A percentile compares a stretch with the other conserved stretches of the same genome.
Evolutionary conservation across 805 yeast genomes (phyloP).

Genomic region (Dipodascus geniculatus): DNA sequence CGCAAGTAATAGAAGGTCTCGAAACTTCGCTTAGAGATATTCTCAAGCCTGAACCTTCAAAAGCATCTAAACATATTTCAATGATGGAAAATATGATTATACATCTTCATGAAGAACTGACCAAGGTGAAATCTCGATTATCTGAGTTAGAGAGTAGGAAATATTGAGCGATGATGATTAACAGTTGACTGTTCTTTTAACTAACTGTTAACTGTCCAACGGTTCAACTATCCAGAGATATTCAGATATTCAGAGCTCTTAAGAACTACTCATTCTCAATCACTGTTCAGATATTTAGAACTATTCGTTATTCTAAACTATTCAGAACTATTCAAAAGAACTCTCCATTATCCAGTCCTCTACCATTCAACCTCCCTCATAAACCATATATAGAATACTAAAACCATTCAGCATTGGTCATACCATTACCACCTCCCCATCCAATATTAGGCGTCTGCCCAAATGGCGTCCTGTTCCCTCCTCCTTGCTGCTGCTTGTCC

Average conservation of each 20-base stretch:
- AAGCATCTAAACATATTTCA: neutral
- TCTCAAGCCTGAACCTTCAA: neutral
- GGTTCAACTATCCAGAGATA: no score
- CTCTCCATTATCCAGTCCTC: no score
- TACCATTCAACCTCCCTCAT: no score
- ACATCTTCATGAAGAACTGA: neutral
- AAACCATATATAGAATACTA: no score
- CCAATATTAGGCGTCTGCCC: slow-evolving; percentile 2
- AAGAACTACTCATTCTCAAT: neutral
- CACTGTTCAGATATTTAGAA: neutral
- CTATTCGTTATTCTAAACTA: no score
- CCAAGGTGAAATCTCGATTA: neutral
- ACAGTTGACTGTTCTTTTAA: neutral
- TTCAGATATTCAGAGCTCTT: no score
- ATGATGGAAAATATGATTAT: neutral
- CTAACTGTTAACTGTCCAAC: no score
- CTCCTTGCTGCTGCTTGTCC: slow-evolving; percentile 9
- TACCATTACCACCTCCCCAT: neutral
- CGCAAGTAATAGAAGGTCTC: neutral
- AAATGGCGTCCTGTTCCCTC: slow-evolving; percentile 4
- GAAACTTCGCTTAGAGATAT: neutral
- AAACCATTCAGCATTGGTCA: neutral
- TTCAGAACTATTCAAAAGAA: no score
- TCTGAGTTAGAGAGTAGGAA: neutral
- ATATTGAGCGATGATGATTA: neutral